Conservation (phyloP, 768 basidiomycete genomes). For the Macrolepiota fuliginosa region DNA sequence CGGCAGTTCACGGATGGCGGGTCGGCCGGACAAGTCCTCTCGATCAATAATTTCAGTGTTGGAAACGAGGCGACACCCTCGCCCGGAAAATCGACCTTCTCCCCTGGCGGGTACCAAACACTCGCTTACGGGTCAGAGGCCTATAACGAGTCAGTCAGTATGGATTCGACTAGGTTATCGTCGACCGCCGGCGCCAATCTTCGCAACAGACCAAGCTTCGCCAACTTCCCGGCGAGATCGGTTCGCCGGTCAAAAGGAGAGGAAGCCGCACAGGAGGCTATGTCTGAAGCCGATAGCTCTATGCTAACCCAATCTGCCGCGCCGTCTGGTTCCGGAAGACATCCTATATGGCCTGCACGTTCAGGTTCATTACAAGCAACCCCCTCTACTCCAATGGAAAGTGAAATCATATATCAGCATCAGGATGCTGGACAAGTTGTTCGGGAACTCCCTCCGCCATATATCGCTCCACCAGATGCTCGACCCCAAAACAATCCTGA, state of each 20-base stretch:
- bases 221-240: slow-evolving; percentile 17
- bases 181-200: background rate
- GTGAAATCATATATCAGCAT: slow-evolving; percentile 39
- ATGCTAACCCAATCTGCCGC: background rate
- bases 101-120: background rate
- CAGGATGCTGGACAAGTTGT: slow-evolving; percentile 32
- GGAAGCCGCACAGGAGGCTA: slow-evolving; percentile 17
- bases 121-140: background rate
- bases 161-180: slow-evolving; percentile 1
- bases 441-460: slow-evolving; percentile 41
- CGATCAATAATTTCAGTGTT: slow-evolving; percentile 16
- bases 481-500: background rate
- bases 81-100: background rate
- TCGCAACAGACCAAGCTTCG: slow-evolving; percentile 1
- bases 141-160: background rate
- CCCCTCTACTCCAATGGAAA: slow-evolving; percentile 6
- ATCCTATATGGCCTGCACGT: slow-evolving; percentile 3
- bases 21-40: slow-evolving; percentile 14
- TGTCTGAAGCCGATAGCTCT: slow-evolving; percentile 2
- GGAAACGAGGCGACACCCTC: slow-evolving; percentile 1
- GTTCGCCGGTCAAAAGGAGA: slow-evolving; percentile 17
- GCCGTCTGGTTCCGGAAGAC: background rate
- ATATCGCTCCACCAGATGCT: slow-evolving; percentile 21
- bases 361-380: slow-evolving; percentile 8
- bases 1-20: slow-evolving; percentile 15